These are phyloP conservation scores for Aureobasidium uvarum DNA, from an alignment of 2,329 filamentous ascomycete species.

Conservation along the genomic window DNA sequence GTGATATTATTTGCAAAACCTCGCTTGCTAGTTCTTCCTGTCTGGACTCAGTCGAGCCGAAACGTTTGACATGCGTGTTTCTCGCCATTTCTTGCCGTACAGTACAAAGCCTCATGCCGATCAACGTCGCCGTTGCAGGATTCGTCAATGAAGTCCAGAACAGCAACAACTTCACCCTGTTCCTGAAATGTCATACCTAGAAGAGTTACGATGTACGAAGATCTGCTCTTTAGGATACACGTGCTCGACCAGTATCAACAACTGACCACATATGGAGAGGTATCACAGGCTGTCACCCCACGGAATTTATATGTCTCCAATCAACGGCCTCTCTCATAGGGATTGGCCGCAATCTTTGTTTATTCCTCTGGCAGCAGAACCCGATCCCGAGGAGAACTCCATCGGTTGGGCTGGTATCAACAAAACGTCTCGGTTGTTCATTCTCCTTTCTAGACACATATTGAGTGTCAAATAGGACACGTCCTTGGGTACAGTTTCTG, in stretches of 20 bases:
- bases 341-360: background rate
- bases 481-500: background rate
- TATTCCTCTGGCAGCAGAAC: background rate
- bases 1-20: background rate
- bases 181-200: background rate
- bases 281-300: background rate
- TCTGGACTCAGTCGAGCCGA: slow-evolving; percentile 1
- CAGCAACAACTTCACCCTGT: slow-evolving; percentile 10
- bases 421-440: background rate
- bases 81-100: background rate
- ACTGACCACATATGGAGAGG: background rate
- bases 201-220: background rate
- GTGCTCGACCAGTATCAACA: background rate
- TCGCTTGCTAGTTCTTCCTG: background rate
- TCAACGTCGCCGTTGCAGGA: slow-evolving; percentile 16
- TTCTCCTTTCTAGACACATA: background rate
- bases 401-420: background rate
- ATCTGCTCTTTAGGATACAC: background rate
- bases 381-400: background rate
- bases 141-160: slow-evolving; percentile 7
- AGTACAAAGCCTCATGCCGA: background rate
- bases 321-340: background rate
- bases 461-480: background rate
- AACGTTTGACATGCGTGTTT: background rate
- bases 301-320: background rate